These are phyloP conservation scores for Solanum hybrid DNA, from an alignment of 305 asterid genomes.

Conservation along the genomic window DNA sequence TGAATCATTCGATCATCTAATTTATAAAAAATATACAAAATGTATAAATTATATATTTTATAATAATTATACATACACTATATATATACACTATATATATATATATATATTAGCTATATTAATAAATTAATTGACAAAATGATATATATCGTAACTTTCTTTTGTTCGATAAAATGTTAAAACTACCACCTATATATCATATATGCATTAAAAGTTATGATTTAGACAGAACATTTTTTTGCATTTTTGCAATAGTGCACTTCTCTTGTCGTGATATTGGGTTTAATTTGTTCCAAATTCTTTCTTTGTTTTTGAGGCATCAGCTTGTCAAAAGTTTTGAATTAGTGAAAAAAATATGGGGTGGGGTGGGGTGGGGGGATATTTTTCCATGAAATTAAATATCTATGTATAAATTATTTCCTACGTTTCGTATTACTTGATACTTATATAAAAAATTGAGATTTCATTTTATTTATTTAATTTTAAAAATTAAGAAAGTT, in stretches of 20 bases:
- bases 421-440: too few relatives aligned
- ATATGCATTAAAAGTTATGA: neutral
- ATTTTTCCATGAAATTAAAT: neutral
- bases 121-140: neutral
- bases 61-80: neutral
- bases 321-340: neutral
- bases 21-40: neutral
- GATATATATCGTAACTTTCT: neutral
- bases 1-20: neutral
- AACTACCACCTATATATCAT: neutral
- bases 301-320: neutral
- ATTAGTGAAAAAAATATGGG: neutral
- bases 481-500: too few relatives aligned
- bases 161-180: neutral
- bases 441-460: too few relatives aligned
- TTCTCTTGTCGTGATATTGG: neutral
- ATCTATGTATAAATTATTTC: neutral
- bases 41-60: neutral
- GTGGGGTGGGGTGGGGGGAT: too few relatives aligned
- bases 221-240: neutral
- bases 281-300: neutral
- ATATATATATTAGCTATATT: neutral
- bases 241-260: neutral
- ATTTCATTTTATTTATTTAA: too few relatives aligned
- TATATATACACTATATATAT: too few relatives aligned